Base-by-base conservation (phyloP, 2,329 filamentous ascomycete species). In the Talaromyces sp. region DNA sequence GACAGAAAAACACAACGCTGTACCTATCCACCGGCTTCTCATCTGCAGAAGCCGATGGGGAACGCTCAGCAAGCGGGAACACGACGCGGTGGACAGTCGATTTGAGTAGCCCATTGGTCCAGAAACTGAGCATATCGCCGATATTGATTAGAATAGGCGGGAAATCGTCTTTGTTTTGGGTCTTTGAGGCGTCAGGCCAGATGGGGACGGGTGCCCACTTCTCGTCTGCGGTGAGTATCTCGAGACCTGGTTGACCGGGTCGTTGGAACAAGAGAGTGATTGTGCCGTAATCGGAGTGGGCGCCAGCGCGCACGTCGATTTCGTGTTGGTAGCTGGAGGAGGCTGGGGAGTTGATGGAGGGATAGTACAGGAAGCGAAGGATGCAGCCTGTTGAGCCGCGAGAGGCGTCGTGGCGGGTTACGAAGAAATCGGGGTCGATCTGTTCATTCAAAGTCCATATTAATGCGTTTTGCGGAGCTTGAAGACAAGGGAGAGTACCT, bases 61-160 rank as follows among this genome's bases (percentile, higher is more conserved):
- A 67, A 67, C 75, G 68, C 35, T 76, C 79, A 0, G 78, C 78
- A 4, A 41, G 48, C 1, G 84, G 83, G 69, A 97, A 95, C 0
- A 94, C 87, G 35, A 98, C 95, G 11, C 94, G 83, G 74, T 98
- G 95, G 6, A 97, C 87, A 0, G 94, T 97, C 70, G 89, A 93
- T 71, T 92, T 90, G 68, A 98, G 83, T 56, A 97, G 78, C 0
- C 93, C 93, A 68, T 90, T 90, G 0, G 95, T 98, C 94, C 94
- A 98, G 76, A 96, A 95, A 39, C 87, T 90, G 14, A 91, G 79
- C 39, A 90, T 70, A 72, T 91, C 89, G 0, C 88, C 89, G n/a
- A 91, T 90, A 67, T 90, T 90, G 14, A 90, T 84, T 3, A 89
- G 74, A n/a, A 87, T 92, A 1, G 90, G 93, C n/a, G 87, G 89